Evolutionary conservation across 805 yeast species (phyloP).

Genomic region (Lipomyces yamanashiensis): DNA sequence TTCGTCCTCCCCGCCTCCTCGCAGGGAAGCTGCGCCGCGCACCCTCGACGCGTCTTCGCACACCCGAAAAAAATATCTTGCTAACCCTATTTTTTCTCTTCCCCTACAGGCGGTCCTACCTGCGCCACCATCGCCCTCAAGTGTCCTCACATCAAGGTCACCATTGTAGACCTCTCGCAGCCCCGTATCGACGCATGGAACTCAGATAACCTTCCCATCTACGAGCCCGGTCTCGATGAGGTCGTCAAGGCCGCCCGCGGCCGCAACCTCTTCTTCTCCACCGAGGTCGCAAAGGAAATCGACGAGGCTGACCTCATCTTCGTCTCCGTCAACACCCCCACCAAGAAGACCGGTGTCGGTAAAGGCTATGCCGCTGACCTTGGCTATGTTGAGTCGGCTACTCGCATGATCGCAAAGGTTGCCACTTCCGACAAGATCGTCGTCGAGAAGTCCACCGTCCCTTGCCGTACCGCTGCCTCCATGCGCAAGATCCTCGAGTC

Average conservation of each 20-base stretch:
- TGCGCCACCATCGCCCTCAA: constrained; percentile 43
- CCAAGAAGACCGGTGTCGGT: constrained; percentile 43
- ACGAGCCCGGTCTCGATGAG: constrained; percentile 44
- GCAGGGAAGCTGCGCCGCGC: not conserved
- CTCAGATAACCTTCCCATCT: constrained; percentile 42
- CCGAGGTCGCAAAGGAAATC: constrained; percentile 42
- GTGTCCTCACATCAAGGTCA: constrained; percentile 40
- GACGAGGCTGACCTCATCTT: constrained; percentile 43
- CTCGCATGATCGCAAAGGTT: constrained; percentile 43
- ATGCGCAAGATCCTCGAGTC: constrained; percentile 42
- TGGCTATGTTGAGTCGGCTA: constrained; percentile 43
- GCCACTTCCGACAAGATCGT: constrained; percentile 42
- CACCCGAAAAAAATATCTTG: not conserved
- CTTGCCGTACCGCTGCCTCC: constrained; percentile 43
- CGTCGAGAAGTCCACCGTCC: constrained; percentile 44
- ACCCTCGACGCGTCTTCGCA: not conserved
- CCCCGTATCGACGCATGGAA: constrained; percentile 44
- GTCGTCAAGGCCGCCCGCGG: constrained; percentile 40
- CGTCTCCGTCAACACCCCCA: constrained; percentile 44
- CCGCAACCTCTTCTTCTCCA: constrained; percentile 42
- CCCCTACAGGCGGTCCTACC: constrained; percentile 41
- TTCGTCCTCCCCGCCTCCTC: not conserved
- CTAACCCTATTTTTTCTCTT: not conserved
- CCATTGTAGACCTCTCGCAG: constrained; percentile 42
- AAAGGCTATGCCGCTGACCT: constrained; percentile 43